Evolutionary conservation across 768 basidiomycete species (phyloP).

Genomic region (Strobilomyces dryophilus): DNA sequence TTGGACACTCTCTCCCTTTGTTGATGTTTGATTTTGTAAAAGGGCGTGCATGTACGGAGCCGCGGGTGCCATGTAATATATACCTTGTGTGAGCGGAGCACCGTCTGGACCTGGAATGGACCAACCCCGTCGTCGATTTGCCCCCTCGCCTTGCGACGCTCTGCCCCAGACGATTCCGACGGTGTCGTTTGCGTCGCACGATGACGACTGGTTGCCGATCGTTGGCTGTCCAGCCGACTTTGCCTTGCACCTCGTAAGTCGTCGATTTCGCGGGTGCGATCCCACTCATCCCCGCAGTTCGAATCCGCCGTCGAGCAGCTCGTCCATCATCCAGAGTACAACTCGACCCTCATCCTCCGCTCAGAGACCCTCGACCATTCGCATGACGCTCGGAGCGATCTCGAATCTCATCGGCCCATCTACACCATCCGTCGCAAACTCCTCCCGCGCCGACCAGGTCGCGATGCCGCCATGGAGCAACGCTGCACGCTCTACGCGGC

Average conservation of each 20-base stretch:
- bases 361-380: conserved; percentile 55
- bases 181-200: background rate
- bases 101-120: background rate
- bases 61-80: conserved; percentile 13
- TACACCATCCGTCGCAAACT: conserved; percentile 62
- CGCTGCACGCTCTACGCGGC: conserved; percentile 68
- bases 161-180: background rate
- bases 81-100: conserved; percentile 11
- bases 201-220: conserved; percentile 31
- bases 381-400: conserved; percentile 31
- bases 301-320: conserved; percentile 66
- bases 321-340: conserved; percentile 88
- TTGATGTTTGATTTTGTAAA: conserved; percentile 22
- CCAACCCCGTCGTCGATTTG: conserved; percentile 20
- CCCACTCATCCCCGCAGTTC: conserved; percentile 47
- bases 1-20: conserved; percentile 22
- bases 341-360: conserved; percentile 85
- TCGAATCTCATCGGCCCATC: conserved; percentile 40
- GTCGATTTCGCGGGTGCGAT: background rate
- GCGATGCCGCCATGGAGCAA: conserved; percentile 74
- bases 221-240: conserved; percentile 41
- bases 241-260: conserved; percentile 40
- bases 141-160: conserved; percentile 18
- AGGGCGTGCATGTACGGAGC: conserved; percentile 4
- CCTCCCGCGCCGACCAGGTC: conserved; percentile 72